Evolutionary conservation across 2,329 filamentous ascomycete genomes (phyloP).

Genomic region (Xylaria hypoxylon): DNA sequence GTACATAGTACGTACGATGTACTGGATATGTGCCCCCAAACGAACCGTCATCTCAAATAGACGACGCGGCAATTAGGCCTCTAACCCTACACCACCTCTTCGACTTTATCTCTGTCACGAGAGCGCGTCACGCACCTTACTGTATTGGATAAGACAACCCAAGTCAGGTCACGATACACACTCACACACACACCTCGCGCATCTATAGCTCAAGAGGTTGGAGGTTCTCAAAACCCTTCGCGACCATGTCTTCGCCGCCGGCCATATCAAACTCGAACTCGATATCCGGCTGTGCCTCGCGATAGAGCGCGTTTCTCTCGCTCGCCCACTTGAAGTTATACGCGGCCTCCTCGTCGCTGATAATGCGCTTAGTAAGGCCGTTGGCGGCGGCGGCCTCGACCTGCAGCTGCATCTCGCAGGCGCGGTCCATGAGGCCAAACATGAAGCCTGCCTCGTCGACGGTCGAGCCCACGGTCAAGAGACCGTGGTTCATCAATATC

Average conservation of each 20-base stretch:
- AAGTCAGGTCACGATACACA: slow-evolving; percentile 5
- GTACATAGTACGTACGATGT: too few species aligned
- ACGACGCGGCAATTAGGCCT: slow-evolving; percentile 11
- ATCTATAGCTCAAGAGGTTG: slow-evolving; percentile 35
- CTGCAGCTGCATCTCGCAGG: slow-evolving; percentile 74
- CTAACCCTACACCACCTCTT: slow-evolving; percentile 13
- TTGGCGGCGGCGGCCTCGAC: slow-evolving; percentile 72
- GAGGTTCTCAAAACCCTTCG: slow-evolving; percentile 48
- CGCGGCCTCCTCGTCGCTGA: slow-evolving; percentile 56
- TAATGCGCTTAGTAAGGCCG: slow-evolving; percentile 56
- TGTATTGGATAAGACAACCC: not conserved
- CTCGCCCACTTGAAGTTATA: slow-evolving; percentile 56
- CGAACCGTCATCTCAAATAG: slow-evolving; percentile 17
- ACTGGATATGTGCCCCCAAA: slow-evolving; percentile 1
- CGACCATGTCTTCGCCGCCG: slow-evolving; percentile 50
- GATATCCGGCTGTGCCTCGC: slow-evolving; percentile 52
- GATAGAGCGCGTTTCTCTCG: slow-evolving; percentile 50
- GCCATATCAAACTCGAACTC: slow-evolving; percentile 51
- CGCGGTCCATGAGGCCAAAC: slow-evolving; percentile 73
- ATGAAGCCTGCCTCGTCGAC: slow-evolving; percentile 81
- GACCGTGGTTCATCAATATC: slow-evolving; percentile 73
- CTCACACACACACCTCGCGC: slow-evolving; percentile 10
- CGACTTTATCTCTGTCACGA: slow-evolving; percentile 24
- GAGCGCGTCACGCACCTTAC: slow-evolving; percentile 25
- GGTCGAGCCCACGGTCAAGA: slow-evolving; percentile 76